A percentile compares a stretch with the other conserved stretches of the same genome.
phyloP scores from a whole-genome alignment of 2,329 filamentous ascomycete species.

The Hypoxylon sp. region DNA sequence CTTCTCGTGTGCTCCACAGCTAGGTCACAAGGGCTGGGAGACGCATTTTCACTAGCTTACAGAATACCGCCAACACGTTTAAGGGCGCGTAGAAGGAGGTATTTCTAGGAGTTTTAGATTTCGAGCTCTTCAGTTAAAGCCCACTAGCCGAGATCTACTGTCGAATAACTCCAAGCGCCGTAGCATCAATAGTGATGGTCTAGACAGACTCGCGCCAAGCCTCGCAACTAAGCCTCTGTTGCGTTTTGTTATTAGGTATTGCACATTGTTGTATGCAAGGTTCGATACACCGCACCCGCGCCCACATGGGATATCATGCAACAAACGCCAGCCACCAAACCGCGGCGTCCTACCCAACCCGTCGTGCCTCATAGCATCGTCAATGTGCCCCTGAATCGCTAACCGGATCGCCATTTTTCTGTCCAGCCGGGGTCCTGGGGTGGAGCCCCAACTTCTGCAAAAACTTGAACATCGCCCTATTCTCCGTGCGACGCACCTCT shows the following conservation, averaged over 20 bases:
- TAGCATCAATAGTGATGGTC: not conserved
- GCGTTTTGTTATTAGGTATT: conserved; percentile 4
- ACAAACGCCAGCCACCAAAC: conserved; percentile 20
- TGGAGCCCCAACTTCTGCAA: conserved; percentile 58
- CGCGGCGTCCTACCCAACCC: not conserved
- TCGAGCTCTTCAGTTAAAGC: too few species aligned
- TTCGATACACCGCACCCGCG: not conserved
- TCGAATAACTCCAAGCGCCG: not conserved
- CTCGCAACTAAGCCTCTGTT: not conserved
- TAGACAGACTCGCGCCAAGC: not conserved
- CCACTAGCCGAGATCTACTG: not conserved
- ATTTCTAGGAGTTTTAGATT: not conserved
- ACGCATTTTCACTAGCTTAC: conserved; percentile 12
- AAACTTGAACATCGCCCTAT: conserved; percentile 52
- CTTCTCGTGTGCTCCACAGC: conserved; percentile 17
- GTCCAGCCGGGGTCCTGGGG: conserved; percentile 46
- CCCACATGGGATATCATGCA: conserved; percentile 30
- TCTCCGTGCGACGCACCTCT: conserved; percentile 53
- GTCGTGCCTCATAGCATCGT: conserved; percentile 8
- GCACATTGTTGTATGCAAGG: not conserved
- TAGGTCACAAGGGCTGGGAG: not conserved
- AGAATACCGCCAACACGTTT: not conserved
- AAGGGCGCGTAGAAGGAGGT: not conserved
- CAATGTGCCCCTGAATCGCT: conserved; percentile 13
- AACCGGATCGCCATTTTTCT: conserved; percentile 21